Evolutionary conservation across 306 rosid species (phyloP), one percentile per base, ranked within the genome.

Genomic region (Argentina anserina): DNA sequence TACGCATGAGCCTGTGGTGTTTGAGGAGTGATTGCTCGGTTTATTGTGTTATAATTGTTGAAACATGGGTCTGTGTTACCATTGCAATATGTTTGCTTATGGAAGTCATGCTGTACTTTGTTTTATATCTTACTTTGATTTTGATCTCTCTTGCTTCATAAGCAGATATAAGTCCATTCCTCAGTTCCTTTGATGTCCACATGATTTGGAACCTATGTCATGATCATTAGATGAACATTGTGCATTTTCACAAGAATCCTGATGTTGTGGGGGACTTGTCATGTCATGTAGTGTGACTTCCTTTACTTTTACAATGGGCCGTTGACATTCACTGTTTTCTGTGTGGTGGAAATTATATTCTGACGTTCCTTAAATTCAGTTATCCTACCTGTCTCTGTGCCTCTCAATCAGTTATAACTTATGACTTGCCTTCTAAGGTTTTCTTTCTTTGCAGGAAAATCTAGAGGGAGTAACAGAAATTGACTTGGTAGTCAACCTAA

Each of bases 401-500:
- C 50, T n/a, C 4, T 52, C 15, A 42, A 47, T n/a, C 41, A 6
- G 23, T 63, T 71, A 43, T 43, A 10, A 34, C 11, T 52, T 64
- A 42, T 68, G 21, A 33, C 68, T 37, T 45, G 58, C 18, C 34
- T 29, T 67, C 20, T 34, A 56, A 37, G 13, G 43, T 65, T 33
- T 36, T 4, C 15, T 53, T 37, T 2, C 26, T 78, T 69, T 78
- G 37, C 81, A 84, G 88, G 88, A 84, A 78, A 81, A 78, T 81
- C 69, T 84, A 36, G 85, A 84, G 71, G 81, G 81, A 37, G 88
- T 84, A 25, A 84, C 85, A 4, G 84, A 81, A 14, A 78, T 84
- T 42, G 88, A 81, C 76, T 65, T 81, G 75, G 88, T 84, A 74
- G 36, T 84, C 69, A 84, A 84, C 80, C 79, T 84, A 69, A 84